Percentiles rank a stretch among this genome's conserved stretches.
Conservation (phyloP, 1,284 basidiomycete genomes). For the Ganoderma resinaceum region DNA sequence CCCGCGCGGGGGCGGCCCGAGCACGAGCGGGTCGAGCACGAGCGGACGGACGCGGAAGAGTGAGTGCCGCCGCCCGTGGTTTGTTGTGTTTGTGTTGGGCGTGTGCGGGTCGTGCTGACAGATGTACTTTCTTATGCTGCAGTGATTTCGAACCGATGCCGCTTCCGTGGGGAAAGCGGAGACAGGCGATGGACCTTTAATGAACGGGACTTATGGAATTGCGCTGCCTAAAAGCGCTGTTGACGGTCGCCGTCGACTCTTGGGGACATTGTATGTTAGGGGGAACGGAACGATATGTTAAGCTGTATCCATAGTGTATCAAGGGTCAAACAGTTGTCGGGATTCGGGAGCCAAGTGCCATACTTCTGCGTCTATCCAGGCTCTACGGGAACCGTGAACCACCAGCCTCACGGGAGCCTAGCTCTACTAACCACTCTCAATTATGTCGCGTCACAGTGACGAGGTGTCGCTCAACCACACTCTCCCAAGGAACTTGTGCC, state of each 20-base stretch:
- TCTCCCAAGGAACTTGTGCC: neutral
- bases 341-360: neutral
- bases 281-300: neutral
- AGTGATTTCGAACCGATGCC: constrained; percentile 15
- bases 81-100: neutral
- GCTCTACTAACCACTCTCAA: neutral
- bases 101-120: neutral
- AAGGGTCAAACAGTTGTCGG: neutral
- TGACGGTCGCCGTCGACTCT: neutral
- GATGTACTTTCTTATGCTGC: neutral
- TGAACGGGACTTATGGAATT: neutral
- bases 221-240: neutral
- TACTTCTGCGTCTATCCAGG: neutral
- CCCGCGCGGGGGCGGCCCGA: neutral
- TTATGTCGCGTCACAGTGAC: neutral
- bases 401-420: neutral
- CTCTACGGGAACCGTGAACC: neutral
- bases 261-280: neutral
- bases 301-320: neutral
- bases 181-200: neutral
- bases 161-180: constrained; percentile 8
- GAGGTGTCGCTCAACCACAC: neutral
- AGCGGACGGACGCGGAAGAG: constrained; percentile 4
- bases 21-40: constrained; percentile 1
- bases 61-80: neutral